phyloP scores from a whole-genome alignment of 2,329 filamentous ascomycete genomes.

The Monosporascus ibericus region DNA sequence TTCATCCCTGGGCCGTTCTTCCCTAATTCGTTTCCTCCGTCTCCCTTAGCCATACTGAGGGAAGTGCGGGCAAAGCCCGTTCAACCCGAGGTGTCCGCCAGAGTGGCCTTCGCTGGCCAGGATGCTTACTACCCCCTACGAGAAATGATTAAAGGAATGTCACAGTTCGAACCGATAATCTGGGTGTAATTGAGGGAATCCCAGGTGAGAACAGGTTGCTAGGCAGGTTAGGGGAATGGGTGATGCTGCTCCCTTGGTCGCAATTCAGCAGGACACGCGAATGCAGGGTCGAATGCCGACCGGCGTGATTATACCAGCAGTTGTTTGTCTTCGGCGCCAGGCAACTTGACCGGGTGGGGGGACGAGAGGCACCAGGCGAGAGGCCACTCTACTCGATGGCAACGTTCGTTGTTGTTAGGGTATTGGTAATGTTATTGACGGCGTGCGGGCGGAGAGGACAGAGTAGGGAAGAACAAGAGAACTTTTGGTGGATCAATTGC shows the following conservation, averaged over 20 bases:
- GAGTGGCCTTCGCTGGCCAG: constrained; percentile 29
- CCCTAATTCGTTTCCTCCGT: constrained; percentile 14
- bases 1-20: constrained; percentile 53
- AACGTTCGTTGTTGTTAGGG: no score
- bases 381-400: no score
- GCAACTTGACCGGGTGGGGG: no score
- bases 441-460: no score
- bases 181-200: constrained; percentile 1
- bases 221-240: neutral
- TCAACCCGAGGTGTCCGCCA: constrained; percentile 36
- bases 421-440: no score
- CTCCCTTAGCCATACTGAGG: constrained; percentile 30
- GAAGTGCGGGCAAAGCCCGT: constrained; percentile 37
- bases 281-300: no score
- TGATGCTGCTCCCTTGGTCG: neutral
- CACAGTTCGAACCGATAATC: neutral
- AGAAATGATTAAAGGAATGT: neutral
- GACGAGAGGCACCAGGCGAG: no score
- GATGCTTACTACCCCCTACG: constrained; percentile 1
- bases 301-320: no score
- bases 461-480: no score
- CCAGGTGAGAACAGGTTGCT: neutral
- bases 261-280: neutral
- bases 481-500: no score
- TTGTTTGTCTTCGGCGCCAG: no score